Evolutionary conservation across 306 rosid species (phyloP).

Genomic region (Cyclanthera cordifolia): DNA sequence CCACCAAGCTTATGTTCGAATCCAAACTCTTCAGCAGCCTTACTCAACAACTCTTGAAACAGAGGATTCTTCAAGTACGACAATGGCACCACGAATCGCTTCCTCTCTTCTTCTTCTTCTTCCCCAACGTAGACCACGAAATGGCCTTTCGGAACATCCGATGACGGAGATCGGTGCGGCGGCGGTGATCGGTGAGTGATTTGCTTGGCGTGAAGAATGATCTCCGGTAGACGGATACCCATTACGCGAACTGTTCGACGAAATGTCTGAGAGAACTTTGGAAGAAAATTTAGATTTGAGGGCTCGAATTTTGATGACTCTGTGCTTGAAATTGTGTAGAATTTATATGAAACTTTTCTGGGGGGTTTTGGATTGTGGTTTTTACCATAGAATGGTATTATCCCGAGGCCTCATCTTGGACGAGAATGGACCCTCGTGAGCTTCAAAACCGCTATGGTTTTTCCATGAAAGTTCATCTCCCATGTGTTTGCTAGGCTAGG

Average conservation of each 20-base stretch:
- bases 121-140: constrained; percentile 35
- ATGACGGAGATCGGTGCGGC: not conserved
- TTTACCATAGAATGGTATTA: not conserved
- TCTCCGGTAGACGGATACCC: constrained; percentile 26
- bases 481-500: not conserved
- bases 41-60: constrained; percentile 28
- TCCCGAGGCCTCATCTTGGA: constrained; percentile 13
- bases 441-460: constrained; percentile 13
- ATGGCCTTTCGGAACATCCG: constrained; percentile 34
- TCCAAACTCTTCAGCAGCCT: constrained; percentile 34
- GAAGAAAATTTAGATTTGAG: not conserved
- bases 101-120: constrained; percentile 6
- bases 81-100: constrained; percentile 36
- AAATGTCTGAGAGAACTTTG: not conserved
- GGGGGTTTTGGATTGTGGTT: constrained; percentile 4
- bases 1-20: constrained; percentile 25
- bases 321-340: not conserved
- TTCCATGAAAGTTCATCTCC: no score
- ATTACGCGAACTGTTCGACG: constrained; percentile 1
- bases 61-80: constrained; percentile 32
- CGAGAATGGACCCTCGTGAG: constrained; percentile 3
- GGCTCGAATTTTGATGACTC: not conserved
- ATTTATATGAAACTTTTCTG: not conserved
- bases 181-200: constrained; percentile 3
- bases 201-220: constrained; percentile 25